phyloP scores from a whole-genome alignment of 345 rosid genomes.

The Pseudoturritis turrita region DNA sequence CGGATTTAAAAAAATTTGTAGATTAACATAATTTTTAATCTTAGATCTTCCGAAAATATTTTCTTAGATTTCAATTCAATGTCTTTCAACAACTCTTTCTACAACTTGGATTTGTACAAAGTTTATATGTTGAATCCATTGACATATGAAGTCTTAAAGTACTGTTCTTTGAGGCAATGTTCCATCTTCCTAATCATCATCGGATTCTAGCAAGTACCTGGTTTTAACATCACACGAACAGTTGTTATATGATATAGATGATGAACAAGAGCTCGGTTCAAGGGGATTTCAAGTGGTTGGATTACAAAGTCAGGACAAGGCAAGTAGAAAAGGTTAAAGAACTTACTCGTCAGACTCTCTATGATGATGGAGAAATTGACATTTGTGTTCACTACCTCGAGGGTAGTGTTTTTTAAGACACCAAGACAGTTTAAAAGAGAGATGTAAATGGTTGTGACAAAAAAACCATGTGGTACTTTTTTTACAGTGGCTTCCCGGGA shows the following conservation, averaged over 20 bases:
- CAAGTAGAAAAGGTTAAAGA: neutral
- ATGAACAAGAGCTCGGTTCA: neutral
- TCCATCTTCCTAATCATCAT: constrained; percentile 92
- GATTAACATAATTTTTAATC: no score
- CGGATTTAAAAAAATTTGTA: no score
- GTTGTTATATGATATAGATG: neutral
- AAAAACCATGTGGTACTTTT: no score
- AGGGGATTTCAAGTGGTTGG: neutral
- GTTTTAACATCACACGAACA: neutral
- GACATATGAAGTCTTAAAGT: no score
- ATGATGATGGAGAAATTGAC: constrained; percentile 35
- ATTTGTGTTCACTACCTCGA: neutral
- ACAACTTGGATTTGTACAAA: no score
- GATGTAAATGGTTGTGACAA: neutral
- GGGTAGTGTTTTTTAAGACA: neutral
- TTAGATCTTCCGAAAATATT: no score
- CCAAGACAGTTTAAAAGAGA: no score
- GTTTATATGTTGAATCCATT: no score
- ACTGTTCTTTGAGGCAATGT: constrained; percentile 72
- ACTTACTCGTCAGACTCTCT: constrained; percentile 86
- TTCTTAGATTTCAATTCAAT: no score
- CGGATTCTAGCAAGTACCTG: constrained; percentile 86
- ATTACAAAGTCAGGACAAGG: no score
- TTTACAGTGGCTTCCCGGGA: no score
- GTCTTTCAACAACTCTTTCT: no score